Evolutionary conservation across 495 filamentous ascomycete genomes (phyloP), one percentile per base, ranked within the genome.

Genomic region (Tetracladium setigerum): DNA sequence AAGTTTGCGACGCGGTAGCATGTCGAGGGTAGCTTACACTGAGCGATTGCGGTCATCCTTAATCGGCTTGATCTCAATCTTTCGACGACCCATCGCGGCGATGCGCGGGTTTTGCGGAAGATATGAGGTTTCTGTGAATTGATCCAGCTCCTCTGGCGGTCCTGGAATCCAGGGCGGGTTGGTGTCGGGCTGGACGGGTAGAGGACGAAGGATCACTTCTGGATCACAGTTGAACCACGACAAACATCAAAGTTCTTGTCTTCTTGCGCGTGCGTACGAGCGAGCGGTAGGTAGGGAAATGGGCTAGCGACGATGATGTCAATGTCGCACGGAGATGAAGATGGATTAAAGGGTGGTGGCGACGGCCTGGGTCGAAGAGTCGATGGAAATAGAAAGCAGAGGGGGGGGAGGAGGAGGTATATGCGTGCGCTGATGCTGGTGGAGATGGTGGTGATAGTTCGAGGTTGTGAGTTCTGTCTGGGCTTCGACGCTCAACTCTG

Each of bases 1-100:
- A 33, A 37, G 19, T 5, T 14, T 41, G 38, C 19, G 38, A 41
- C n/a, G 7, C 19, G 16, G 36, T 34, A 15, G 17, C 2, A 40
- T 16, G 12, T 35, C 30, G 38, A 45, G 19, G 41, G 33, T 16
- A 33, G 24, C 90, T 73, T 87, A 96, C 91, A 95, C 92, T 54
- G 91, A 96, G 62, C 92, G 89, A 63, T 98, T 98, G 61, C 92
- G 80, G 65, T 98, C 92, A 81, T 98, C 92, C 72, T 95, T 95
- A 76, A 98, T 98, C 46, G 94, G 86, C 72, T 97, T 97, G 77
- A 98, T 98, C 71, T 96, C 92, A 65, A 98, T 98, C 83, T 82
- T 82, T 72, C 78, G 76, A 57, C 78, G 70, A 55, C 78, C 78
- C 78, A 82, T 82, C 12, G 53, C 57, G 48, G 52, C 53, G 50